A percentile compares a stretch with the other conserved stretches of the same genome.
Evolutionary conservation across 2,329 filamentous ascomycete genomes (phyloP).

Genomic region (Diplodia seriata): DNA sequence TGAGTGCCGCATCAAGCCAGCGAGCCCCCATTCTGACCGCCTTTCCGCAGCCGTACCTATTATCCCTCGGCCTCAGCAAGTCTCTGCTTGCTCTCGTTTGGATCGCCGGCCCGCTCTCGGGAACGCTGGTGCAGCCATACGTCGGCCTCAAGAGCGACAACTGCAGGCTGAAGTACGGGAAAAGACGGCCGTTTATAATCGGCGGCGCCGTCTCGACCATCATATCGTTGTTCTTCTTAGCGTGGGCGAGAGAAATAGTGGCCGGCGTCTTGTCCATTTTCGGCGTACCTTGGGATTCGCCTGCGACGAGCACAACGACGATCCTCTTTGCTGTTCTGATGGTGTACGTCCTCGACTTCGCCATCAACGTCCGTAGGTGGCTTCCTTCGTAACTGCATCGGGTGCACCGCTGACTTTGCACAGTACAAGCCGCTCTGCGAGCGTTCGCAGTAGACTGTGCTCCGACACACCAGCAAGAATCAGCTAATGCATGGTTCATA

Average conservation of each 20-base stretch:
- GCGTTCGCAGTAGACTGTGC: conserved; percentile 94
- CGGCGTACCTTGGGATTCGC: conserved; percentile 70
- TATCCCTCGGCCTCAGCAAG: conserved; percentile 61
- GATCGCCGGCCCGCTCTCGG: conserved; percentile 63
- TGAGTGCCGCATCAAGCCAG: conserved; percentile 46
- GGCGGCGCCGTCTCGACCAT: conserved; percentile 58
- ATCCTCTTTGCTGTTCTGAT: conserved; percentile 83
- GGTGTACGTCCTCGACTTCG: conserved; percentile 90
- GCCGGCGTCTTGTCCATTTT: conserved; percentile 72
- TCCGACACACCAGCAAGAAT: conserved; percentile 90
- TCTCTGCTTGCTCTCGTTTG: conserved; percentile 60
- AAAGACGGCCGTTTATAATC: conserved; percentile 60
- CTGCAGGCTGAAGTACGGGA: conserved; percentile 56
- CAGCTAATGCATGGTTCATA: conserved; percentile 93
- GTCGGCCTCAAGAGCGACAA: conserved; percentile 62
- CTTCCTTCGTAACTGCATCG: neutral
- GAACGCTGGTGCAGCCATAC: conserved; percentile 61
- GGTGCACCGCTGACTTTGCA: conserved; percentile 14
- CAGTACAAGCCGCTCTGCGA: conserved; percentile 87
- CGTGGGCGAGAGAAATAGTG: conserved; percentile 64
- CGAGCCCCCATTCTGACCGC: conserved; percentile 32
- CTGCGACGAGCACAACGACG: conserved; percentile 67
- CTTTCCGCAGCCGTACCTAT: conserved; percentile 55
- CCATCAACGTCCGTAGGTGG: conserved; percentile 83
- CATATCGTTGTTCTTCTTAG: conserved; percentile 56